These are phyloP conservation scores for Clitopilus hobsonii DNA, from an alignment of 768 basidiomycete genomes.

Conservation along the genomic window DNA sequence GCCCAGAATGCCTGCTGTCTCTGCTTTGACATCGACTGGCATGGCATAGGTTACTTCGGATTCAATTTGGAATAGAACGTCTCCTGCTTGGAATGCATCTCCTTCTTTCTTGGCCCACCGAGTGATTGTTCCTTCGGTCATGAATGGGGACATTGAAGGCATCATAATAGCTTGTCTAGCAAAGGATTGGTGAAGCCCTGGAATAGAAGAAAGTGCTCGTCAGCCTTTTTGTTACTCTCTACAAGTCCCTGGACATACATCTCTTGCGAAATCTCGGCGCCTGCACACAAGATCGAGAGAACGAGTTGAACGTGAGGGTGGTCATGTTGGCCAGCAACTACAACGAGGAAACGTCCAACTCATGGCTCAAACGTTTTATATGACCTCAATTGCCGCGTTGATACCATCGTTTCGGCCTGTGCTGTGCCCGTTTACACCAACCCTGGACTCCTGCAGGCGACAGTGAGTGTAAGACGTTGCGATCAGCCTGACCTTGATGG, in stretches of 20 bases:
- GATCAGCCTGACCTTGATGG: background rate
- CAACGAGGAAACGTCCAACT: background rate
- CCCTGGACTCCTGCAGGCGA: background rate
- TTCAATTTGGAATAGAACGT: conserved; percentile 75
- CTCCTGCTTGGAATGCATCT: conserved; percentile 64
- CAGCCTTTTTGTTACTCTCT: background rate
- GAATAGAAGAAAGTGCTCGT: background rate
- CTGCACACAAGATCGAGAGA: conserved; percentile 16
- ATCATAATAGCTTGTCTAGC: conserved; percentile 43
- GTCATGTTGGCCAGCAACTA: conserved; percentile 24
- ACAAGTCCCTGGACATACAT: conserved; percentile 13
- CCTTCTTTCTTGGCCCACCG: conserved; percentile 79
- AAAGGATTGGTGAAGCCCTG: conserved; percentile 31
- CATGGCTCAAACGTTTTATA: background rate
- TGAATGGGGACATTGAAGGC: conserved; percentile 89
- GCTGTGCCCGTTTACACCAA: background rate
- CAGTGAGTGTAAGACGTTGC: background rate
- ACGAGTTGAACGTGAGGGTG: conserved; percentile 10
- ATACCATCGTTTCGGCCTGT: background rate
- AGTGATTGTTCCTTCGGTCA: conserved; percentile 80
- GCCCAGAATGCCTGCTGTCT: conserved; percentile 79
- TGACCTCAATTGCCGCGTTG: background rate
- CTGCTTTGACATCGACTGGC: conserved; percentile 89
- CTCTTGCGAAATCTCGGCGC: conserved; percentile 19
- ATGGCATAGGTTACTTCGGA: conserved; percentile 62